Percentiles rank a stretch among this genome's conserved stretches.
These are phyloP conservation scores for Rhodomyrtus tomentosa DNA, from an alignment of 345 rosid genomes.

Conservation along the genomic window DNA sequence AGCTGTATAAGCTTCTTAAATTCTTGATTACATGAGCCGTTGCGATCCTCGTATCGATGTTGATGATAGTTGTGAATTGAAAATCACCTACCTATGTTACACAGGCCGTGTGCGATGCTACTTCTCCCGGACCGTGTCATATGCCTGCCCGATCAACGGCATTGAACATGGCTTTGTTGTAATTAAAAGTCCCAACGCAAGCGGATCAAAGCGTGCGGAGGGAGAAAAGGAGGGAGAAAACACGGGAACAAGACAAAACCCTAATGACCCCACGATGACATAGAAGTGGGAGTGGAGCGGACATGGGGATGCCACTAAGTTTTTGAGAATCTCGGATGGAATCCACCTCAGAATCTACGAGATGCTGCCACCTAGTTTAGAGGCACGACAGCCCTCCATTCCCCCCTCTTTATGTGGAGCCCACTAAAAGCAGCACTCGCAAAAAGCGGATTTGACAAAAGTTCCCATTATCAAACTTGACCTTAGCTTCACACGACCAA, in stretches of 20 bases:
- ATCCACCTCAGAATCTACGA: constrained; percentile 14
- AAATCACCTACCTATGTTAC: neutral
- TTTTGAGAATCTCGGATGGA: constrained; percentile 10
- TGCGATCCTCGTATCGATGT: neutral
- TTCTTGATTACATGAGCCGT: neutral
- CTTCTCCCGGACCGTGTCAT: too few species aligned
- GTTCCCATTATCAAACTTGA: neutral
- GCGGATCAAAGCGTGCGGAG: neutral
- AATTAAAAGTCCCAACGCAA: neutral
- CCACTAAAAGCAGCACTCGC: neutral
- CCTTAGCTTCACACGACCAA: neutral
- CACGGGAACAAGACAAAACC: neutral
- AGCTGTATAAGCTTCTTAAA: neutral
- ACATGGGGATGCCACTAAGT: constrained; percentile 3
- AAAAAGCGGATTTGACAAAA: neutral
- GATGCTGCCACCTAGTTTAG: neutral
- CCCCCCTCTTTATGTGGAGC: neutral
- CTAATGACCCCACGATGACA: neutral
- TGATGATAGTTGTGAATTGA: neutral
- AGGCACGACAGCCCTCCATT: neutral
- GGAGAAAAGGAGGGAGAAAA: neutral
- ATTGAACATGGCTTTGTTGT: neutral
- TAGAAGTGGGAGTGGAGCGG: constrained; percentile 2
- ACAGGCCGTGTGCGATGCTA: too few species aligned
- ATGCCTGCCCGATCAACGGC: neutral